These are phyloP conservation scores for Epichloe glyceriae DNA, from an alignment of 2,329 filamentous ascomycete genomes.

Conservation along the genomic window DNA sequence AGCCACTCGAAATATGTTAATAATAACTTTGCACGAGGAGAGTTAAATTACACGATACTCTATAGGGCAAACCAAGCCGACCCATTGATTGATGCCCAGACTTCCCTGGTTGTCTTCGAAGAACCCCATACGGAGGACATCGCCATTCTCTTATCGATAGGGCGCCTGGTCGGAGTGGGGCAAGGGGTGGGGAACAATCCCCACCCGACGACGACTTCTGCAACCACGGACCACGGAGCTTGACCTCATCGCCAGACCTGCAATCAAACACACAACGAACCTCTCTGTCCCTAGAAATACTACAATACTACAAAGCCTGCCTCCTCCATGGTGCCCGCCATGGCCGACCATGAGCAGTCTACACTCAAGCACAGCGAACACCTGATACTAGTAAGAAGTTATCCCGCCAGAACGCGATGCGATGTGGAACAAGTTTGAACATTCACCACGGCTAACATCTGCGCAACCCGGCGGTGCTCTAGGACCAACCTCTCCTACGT, in stretches of 20 bases:
- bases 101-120: no score
- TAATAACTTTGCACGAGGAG: no score
- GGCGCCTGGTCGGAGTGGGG: neutral
- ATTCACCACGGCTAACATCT: neutral
- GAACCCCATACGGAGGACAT: no score
- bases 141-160: neutral
- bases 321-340: conserved; percentile 17
- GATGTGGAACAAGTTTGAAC: neutral
- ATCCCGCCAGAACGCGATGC: neutral
- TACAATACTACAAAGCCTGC: neutral
- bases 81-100: no score
- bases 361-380: conserved; percentile 65
- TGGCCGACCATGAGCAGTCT: conserved; percentile 49
- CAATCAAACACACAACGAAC: neutral
- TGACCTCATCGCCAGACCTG: neutral
- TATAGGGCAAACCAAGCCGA: neutral
- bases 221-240: neutral
- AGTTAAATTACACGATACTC: no score
- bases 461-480: neutral
- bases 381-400: conserved; percentile 50
- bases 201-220: neutral
- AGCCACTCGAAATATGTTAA: no score
- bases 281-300: no score
- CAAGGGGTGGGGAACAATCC: neutral
- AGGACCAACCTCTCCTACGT: conserved; percentile 91